A percentile compares a stretch with the other conserved stretches of the same genome.
These are phyloP conservation scores for Wickerhamiella bombiphila DNA, from an alignment of 805 yeast species.

Conservation along the genomic window DNA sequence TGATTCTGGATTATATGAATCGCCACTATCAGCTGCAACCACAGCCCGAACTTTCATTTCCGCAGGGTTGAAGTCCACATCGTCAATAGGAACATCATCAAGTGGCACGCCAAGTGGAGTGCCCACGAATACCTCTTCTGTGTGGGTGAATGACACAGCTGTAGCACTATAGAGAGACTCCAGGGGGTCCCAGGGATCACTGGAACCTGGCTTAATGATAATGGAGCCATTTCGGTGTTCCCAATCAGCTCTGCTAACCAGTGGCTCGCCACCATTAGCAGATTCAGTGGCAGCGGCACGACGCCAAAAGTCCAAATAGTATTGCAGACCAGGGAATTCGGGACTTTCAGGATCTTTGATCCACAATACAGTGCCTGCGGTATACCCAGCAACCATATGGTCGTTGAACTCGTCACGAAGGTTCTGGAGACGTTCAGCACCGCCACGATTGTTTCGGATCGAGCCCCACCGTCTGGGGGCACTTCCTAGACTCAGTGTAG, in stretches of 20 bases:
- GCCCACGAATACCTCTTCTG: slow-evolving; percentile 38
- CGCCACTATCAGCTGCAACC: slow-evolving; percentile 38
- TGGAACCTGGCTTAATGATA: slow-evolving; percentile 18
- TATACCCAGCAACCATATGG: slow-evolving; percentile 44
- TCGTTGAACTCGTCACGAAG: slow-evolving; percentile 50
- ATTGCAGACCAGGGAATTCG: not conserved
- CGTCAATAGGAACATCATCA: slow-evolving; percentile 15
- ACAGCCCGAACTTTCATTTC: slow-evolving; percentile 28
- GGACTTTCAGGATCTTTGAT: not conserved
- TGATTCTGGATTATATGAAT: slow-evolving; percentile 30
- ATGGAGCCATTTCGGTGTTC: slow-evolving; percentile 31
- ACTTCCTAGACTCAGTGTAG: slow-evolving; percentile 29
- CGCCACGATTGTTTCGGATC: slow-evolving; percentile 45
- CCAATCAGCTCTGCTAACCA: slow-evolving; percentile 29
- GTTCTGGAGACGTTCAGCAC: slow-evolving; percentile 41
- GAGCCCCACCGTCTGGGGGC: slow-evolving; percentile 58
- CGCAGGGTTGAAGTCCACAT: slow-evolving; percentile 9
- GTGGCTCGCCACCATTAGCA: slow-evolving; percentile 15
- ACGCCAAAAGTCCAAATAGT: not conserved
- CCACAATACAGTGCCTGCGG: slow-evolving; percentile 29
- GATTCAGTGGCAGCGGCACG: not conserved
- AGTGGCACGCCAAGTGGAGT: slow-evolving; percentile 27
- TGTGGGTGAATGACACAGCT: slow-evolving; percentile 62
- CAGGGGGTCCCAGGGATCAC: slow-evolving; percentile 14
- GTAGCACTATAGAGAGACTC: slow-evolving; percentile 36